Evolutionary conservation across 306 rosid genomes (phyloP), one percentile per base, ranked within the genome.

Genomic region (Sesbania bispinosa): DNA sequence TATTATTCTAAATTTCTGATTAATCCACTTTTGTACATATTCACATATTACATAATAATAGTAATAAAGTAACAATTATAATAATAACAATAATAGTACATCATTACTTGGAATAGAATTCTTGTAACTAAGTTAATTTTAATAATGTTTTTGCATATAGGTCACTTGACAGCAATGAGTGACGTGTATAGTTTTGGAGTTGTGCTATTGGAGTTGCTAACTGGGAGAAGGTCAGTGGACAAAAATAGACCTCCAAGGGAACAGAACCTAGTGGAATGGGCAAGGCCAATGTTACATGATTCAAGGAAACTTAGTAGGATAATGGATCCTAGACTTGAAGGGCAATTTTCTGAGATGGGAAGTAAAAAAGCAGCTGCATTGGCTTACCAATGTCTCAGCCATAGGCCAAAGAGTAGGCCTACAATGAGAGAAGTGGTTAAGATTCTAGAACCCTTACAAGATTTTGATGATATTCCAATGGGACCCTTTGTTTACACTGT

Each of bases 151-250:
- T 65, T 5, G 61, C 2, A 13, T 24, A 51, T 45, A 89, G 97
- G 98, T 70, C 98, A 93, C 77, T 87, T 93, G 67, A 93, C 98
- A 15, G 90, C 98, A 5, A 88, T 70, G 96, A 93, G 98, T 45
- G 98, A 93, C 7, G 98, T 90, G 62, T 93, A 93, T 8, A 93
- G 98, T 19, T 93, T 93, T 23, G 98, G 98, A 45, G 98, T 93
- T 1, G 92, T 93, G 0, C 74, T 93, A 0, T 65, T 93, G 45
- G 98, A 93, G 75, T 46, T 93, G 15, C 64, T 93, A 24, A 87
- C 98, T 4, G 97, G 98, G 2, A 82, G 89, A 64, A 81, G 85
- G 4, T 93, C 98, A 0, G 84, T 93, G 36, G 98, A 93, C 60
- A 93, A 83, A 59, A 84, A 2, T 32, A 75, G 93, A 0, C 88